Evolutionary conservation across 2,329 filamentous ascomycete genomes (phyloP).

Genomic region (Trichothecium roseum): DNA sequence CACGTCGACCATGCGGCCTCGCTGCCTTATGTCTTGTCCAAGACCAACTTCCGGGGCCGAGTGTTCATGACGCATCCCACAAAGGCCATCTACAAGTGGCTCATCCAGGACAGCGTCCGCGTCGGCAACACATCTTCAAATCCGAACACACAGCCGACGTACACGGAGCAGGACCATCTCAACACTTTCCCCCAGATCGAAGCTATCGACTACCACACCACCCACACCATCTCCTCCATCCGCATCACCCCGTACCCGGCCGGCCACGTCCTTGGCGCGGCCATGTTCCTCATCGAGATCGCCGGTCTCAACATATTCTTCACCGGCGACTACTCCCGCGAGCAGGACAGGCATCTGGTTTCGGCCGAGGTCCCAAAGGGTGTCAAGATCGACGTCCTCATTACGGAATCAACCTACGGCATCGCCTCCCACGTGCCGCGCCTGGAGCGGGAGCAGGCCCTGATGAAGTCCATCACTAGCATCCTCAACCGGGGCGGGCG

Average conservation of each 20-base stretch:
- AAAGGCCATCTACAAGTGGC: conserved; percentile 99
- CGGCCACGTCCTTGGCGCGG: conserved; percentile 93
- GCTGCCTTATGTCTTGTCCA: conserved; percentile 92
- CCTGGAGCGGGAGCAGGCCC: conserved; percentile 77
- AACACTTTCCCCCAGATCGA: conserved; percentile 92
- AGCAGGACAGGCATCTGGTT: conserved; percentile 90
- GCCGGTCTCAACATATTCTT: conserved; percentile 95
- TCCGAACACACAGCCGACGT: conserved; percentile 63
- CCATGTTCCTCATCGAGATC: conserved; percentile 98
- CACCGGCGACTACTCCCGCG: conserved; percentile 92
- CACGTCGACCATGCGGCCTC: conserved; percentile 98
- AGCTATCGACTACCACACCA: conserved; percentile 96
- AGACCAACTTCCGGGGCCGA: conserved; percentile 92
- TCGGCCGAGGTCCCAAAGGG: conserved; percentile 83
- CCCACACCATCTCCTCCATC: conserved; percentile 92
- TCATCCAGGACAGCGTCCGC: conserved; percentile 92
- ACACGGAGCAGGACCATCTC: conserved; percentile 90
- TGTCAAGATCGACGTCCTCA: conserved; percentile 89
- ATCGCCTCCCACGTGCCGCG: conserved; percentile 90
- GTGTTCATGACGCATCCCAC: conserved; percentile 99
- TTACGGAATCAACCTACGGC: conserved; percentile 95
- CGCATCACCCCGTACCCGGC: conserved; percentile 95
- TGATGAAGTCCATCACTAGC: conserved; percentile 91
- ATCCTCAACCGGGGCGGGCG: conserved; percentile 87
- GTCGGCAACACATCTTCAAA: conserved; percentile 65